Conservation (phyloP, 306 rosid genomes). For the Begonia peltatifolia region DNA sequence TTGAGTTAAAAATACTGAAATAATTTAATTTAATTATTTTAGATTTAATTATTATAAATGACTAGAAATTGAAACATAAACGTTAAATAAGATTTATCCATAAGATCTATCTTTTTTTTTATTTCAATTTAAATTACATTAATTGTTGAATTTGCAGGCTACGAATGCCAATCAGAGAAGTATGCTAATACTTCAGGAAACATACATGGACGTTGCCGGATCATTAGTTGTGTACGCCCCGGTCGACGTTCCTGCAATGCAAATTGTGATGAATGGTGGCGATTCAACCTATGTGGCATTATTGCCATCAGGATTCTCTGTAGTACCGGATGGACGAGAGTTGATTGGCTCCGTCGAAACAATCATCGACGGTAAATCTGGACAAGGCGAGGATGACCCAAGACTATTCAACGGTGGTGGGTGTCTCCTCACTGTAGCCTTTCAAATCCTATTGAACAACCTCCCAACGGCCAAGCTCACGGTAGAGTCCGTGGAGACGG, state of each 20-base stretch:
- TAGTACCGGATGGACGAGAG: constrained; percentile 78
- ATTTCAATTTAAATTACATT: no score
- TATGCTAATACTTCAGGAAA: constrained; percentile 89
- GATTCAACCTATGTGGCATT: constrained; percentile 94
- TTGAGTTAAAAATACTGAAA: no score
- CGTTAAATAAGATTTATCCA: no score
- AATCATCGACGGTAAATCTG: not conserved
- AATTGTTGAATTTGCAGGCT: constrained; percentile 28
- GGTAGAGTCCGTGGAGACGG: constrained; percentile 48
- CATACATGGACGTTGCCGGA: constrained; percentile 86
- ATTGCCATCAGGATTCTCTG: constrained; percentile 72
- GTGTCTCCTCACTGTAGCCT: constrained; percentile 50
- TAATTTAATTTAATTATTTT: no score
- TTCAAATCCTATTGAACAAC: constrained; percentile 43
- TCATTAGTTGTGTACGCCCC: constrained; percentile 98
- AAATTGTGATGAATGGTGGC: constrained; percentile 91
- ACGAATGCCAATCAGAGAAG: constrained; percentile 86
- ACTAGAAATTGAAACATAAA: no score
- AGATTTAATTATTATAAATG: no score
- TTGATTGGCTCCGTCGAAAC: constrained; percentile 15
- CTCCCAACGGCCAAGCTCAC: constrained; percentile 40
- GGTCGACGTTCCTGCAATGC: constrained; percentile 95
- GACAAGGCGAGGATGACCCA: constrained; percentile 6
- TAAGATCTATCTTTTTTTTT: no score
- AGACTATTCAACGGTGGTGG: constrained; percentile 22